phyloP scores from a whole-genome alignment of 805 yeast genomes.

The Hagleromyces aurorensis region DNA sequence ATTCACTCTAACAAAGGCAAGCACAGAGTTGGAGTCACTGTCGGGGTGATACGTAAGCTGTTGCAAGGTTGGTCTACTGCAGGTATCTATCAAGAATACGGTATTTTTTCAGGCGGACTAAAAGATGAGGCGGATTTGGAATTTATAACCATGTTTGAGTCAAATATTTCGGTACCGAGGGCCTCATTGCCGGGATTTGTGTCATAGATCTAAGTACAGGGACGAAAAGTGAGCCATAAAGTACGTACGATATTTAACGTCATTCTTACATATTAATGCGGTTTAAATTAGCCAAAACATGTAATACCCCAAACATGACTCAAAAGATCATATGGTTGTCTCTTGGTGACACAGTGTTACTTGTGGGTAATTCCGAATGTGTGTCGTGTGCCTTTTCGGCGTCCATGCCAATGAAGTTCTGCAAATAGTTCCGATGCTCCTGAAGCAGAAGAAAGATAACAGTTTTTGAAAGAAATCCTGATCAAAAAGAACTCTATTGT shows the following conservation, averaged over 20 bases:
- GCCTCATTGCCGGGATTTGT: constrained; percentile 57
- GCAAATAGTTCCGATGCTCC: no score
- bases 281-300: constrained; percentile 1
- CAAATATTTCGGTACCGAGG: constrained; percentile 43
- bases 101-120: constrained; percentile 77
- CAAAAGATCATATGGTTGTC: neutral
- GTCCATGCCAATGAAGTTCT: no score
- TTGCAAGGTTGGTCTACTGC: constrained; percentile 91
- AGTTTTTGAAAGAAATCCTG: no score
- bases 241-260: constrained; percentile 1
- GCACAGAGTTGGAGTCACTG: constrained; percentile 87
- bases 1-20: constrained; percentile 97
- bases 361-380: no score
- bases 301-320: constrained; percentile 1
- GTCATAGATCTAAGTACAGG: no score
- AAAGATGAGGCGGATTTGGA: constrained; percentile 90
- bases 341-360: no score
- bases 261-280: neutral
- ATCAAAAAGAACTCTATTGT: no score
- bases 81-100: constrained; percentile 90
- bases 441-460: no score
- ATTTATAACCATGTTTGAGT: constrained; percentile 77
- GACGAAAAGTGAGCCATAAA: no score
- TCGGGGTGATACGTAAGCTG: constrained; percentile 80
- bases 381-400: no score